Conservation (phyloP, 2,329 filamentous ascomycete genomes). For the Cytospora paraplurivora region DNA sequence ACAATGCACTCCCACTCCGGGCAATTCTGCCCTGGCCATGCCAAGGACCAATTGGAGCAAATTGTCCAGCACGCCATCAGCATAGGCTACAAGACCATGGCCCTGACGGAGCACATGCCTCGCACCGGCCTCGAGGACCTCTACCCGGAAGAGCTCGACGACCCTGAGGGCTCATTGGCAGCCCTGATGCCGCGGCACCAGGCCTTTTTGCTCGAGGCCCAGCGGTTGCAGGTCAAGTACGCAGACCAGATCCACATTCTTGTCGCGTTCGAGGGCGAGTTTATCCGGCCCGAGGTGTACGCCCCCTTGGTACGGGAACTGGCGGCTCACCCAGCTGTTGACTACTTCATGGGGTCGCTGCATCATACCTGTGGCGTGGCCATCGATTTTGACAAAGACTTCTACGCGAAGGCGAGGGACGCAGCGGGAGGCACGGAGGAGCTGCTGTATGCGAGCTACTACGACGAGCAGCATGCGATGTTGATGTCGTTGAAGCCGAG, state of each 20-base stretch:
- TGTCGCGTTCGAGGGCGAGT: slow-evolving; percentile 91
- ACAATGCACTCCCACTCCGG: slow-evolving; percentile 98
- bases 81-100: slow-evolving; percentile 79
- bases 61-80: slow-evolving; percentile 78
- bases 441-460: slow-evolving; percentile 78
- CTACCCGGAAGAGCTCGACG: slow-evolving; percentile 82
- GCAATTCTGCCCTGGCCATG: slow-evolving; percentile 92
- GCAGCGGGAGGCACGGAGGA: slow-evolving; percentile 59
- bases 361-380: slow-evolving; percentile 87
- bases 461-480: slow-evolving; percentile 86
- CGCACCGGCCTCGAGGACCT: slow-evolving; percentile 72
- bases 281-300: slow-evolving; percentile 70
- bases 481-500: slow-evolving; percentile 69
- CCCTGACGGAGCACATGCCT: slow-evolving; percentile 94
- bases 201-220: slow-evolving; percentile 75
- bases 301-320: slow-evolving; percentile 59
- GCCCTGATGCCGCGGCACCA: slow-evolving; percentile 60
- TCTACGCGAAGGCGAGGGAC: slow-evolving; percentile 62
- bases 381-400: slow-evolving; percentile 78
- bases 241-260: slow-evolving; percentile 72
- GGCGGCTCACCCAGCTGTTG: slow-evolving; percentile 64
- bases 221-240: slow-evolving; percentile 71
- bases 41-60: slow-evolving; percentile 80
- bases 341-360: slow-evolving; percentile 91
- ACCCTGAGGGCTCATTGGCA: slow-evolving; percentile 51